Evolutionary conservation across 257 asterid genomes (phyloP).

Genomic region (Parsonsia alboflavescens): DNA sequence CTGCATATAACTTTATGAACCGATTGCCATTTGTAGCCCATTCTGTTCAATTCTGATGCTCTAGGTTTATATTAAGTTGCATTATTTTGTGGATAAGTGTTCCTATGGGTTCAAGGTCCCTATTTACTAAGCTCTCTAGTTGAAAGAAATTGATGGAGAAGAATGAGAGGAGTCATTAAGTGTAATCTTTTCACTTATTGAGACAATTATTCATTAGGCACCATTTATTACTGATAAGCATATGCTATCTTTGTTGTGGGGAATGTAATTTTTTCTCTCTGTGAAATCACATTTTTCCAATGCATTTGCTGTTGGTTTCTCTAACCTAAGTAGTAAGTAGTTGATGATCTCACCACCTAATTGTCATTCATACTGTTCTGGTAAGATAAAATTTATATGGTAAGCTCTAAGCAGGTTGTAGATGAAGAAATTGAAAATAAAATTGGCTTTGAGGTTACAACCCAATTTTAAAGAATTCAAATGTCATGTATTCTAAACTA

Average conservation of each 20-base stretch:
- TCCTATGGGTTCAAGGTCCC: not conserved
- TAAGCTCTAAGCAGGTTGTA: not conserved
- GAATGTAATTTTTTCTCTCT: not conserved
- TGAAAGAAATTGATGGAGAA: not conserved
- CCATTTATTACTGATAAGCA: not conserved
- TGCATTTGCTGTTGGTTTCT: not conserved
- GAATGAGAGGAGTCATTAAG: not conserved
- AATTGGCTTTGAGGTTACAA: not conserved
- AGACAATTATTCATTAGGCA: not conserved
- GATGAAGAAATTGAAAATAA: not conserved
- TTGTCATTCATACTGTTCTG: not conserved
- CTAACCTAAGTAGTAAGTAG: not conserved
- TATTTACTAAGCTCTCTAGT: not conserved
- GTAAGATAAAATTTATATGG: not conserved
- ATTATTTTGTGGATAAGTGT: not conserved
- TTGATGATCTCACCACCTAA: not conserved
- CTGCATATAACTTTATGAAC: constrained; percentile 3
- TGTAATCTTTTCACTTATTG: not conserved
- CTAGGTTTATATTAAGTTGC: constrained; percentile 1
- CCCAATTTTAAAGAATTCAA: not conserved
- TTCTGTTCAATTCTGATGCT: constrained; percentile 7
- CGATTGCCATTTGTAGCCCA: not conserved
- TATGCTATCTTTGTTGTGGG: not conserved
- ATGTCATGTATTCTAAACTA: not conserved
- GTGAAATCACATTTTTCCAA: not conserved